These are phyloP conservation scores for Acer negundo DNA, from an alignment of 345 rosid genomes.

Conservation along the genomic window DNA sequence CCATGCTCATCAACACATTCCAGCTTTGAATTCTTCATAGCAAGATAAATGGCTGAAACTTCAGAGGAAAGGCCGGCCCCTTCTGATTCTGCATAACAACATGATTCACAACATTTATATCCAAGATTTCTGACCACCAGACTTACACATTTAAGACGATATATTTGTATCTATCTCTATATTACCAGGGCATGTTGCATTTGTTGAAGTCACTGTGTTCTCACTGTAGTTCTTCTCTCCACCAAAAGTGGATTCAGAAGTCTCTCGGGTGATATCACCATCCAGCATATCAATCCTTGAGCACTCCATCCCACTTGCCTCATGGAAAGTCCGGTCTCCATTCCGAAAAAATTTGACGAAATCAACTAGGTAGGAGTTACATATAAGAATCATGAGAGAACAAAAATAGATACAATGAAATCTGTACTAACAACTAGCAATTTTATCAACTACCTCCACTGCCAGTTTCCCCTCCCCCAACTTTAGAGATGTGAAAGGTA, in stretches of 20 bases:
- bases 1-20: slow-evolving; percentile 87
- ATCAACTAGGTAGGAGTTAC: slow-evolving; percentile 28
- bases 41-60: slow-evolving; percentile 92
- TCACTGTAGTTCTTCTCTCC: slow-evolving; percentile 31
- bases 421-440: neutral
- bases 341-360: slow-evolving; percentile 33
- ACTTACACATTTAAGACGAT: slow-evolving; percentile 35
- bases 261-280: slow-evolving; percentile 24
- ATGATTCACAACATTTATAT: slow-evolving; percentile 38
- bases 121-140: slow-evolving; percentile 36
- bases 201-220: slow-evolving; percentile 23
- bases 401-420: neutral
- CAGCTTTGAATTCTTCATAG: slow-evolving; percentile 94
- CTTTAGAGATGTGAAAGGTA: slow-evolving; percentile 49
- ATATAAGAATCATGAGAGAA: slow-evolving; percentile 12
- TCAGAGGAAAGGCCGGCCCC: slow-evolving; percentile 63
- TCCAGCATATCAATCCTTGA: slow-evolving; percentile 26
- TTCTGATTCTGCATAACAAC: slow-evolving; percentile 48
- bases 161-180: slow-evolving; percentile 30
- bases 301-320: slow-evolving; percentile 23
- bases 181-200: slow-evolving; percentile 21
- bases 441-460: slow-evolving; percentile 41
- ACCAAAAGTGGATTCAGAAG: slow-evolving; percentile 25
- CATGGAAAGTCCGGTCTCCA: slow-evolving; percentile 33
- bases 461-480: slow-evolving; percentile 36